Conservation (phyloP, 352 stramenopile genomes). For the Phytophthora parvispora region DNA sequence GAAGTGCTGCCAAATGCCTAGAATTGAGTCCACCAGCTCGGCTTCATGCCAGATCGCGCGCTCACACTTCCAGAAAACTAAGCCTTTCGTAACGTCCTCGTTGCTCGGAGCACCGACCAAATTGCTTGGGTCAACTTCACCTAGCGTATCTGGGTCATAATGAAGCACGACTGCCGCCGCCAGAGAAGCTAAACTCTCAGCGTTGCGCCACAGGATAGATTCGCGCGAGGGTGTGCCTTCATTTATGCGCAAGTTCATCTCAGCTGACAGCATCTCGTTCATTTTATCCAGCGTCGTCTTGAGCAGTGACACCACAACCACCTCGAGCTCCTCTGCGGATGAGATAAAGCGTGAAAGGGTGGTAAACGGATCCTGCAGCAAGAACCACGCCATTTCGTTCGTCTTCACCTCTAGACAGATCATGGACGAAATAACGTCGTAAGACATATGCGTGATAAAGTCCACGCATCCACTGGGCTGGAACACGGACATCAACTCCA, state of each 20-base stretch:
- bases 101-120: conserved; percentile 14
- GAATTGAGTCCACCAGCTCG: conserved; percentile 79
- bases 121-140: conserved; percentile 57
- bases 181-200: conserved; percentile 80
- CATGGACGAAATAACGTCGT: conserved; percentile 88
- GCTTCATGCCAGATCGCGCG: conserved; percentile 79
- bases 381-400: conserved; percentile 86
- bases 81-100: conserved; percentile 31
- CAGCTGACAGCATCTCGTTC: conserved; percentile 77
- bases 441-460: conserved; percentile 78
- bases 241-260: conserved; percentile 74
- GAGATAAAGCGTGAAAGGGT: conserved; percentile 74
- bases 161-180: conserved; percentile 82
- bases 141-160: conserved; percentile 82
- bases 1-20: conserved; percentile 87
- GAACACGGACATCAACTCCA: conserved; percentile 75
- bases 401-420: conserved; percentile 83
- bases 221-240: conserved; percentile 73
- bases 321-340: conserved; percentile 67
- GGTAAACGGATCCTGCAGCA: conserved; percentile 84
- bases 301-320: conserved; percentile 78
- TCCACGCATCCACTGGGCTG: conserved; percentile 67
- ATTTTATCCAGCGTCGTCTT: conserved; percentile 84
- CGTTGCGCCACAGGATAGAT: conserved; percentile 84
- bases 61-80: conserved; percentile 85